Evolutionary conservation across 176 grass and related monocot species (phyloP).

Genomic region (Carex littledalei): DNA sequence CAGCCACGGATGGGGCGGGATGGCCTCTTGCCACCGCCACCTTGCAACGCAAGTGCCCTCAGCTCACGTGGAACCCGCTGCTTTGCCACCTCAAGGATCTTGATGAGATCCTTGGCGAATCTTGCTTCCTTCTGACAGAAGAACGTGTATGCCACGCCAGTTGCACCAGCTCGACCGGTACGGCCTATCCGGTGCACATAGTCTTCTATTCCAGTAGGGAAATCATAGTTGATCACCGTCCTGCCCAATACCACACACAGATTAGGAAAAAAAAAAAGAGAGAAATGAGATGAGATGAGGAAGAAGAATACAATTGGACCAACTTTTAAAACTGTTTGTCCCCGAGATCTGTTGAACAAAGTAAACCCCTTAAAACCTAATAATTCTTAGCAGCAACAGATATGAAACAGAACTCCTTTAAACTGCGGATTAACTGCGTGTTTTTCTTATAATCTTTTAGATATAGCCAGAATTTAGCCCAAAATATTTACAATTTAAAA

Average conservation of each 20-base stretch:
- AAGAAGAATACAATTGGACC: background rate
- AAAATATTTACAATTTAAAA: background rate
- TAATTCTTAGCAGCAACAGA: background rate
- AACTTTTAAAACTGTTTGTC: background rate
- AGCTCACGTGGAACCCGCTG: constrained; percentile 74
- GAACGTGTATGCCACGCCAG: constrained; percentile 89
- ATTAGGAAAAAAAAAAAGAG: background rate
- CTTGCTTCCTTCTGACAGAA: constrained; percentile 85
- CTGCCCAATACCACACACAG: constrained; percentile 41
- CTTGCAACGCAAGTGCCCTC: constrained; percentile 57
- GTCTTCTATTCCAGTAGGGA: constrained; percentile 94
- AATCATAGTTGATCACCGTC: constrained; percentile 97
- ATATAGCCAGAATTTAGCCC: background rate
- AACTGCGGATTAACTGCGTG: background rate
- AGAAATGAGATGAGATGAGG: background rate
- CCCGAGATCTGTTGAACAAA: background rate
- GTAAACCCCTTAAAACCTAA: background rate
- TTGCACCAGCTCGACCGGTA: constrained; percentile 90
- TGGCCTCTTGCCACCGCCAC: constrained; percentile 47
- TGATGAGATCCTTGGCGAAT: constrained; percentile 77
- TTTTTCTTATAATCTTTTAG: background rate
- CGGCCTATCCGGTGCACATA: constrained; percentile 97
- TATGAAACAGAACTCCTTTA: background rate
- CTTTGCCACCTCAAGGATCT: constrained; percentile 82
- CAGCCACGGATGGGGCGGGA: constrained; percentile 31